phyloP scores from a whole-genome alignment of 495 filamentous ascomycete genomes.

The Aspergillus panamensis region DNA sequence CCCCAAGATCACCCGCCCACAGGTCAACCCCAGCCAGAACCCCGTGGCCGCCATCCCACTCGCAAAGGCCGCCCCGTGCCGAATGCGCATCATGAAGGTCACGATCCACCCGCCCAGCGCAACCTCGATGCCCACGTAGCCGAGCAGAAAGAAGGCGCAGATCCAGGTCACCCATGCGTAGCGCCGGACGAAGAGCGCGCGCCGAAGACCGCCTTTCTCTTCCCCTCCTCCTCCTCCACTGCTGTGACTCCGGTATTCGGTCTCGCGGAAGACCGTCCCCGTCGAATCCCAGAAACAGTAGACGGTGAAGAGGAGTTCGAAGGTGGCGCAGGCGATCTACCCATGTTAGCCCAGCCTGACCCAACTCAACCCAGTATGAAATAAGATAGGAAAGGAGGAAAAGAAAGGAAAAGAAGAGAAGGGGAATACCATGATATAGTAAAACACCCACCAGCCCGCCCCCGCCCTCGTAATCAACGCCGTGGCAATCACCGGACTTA shows the following conservation, averaged over 20 bases:
- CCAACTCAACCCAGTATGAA: too few relatives aligned
- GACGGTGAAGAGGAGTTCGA: conserved; percentile 11
- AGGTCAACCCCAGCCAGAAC: conserved; percentile 64
- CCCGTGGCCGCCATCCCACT: conserved; percentile 62
- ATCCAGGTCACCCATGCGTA: conserved; percentile 66
- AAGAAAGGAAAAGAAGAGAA: conserved; percentile 57
- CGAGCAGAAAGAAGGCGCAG: conserved; percentile 68
- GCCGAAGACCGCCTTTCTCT: conserved; percentile 45
- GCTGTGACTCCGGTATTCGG: conserved; percentile 36
- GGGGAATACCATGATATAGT: conserved; percentile 62
- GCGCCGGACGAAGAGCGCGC: conserved; percentile 50
- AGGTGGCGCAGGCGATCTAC: conserved; percentile 12
- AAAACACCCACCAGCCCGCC: conserved; percentile 56
- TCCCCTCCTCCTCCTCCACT: conserved; percentile 10
- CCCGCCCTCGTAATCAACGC: conserved; percentile 49
- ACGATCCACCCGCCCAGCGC: conserved; percentile 72
- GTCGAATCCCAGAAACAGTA: conserved; percentile 14
- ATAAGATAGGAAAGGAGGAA: not conserved
- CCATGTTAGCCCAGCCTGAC: too few relatives aligned
- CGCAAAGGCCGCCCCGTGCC: conserved; percentile 52
- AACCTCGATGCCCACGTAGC: conserved; percentile 84
- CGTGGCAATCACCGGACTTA: conserved; percentile 56
- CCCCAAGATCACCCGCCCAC: conserved; percentile 56
- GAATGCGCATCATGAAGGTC: conserved; percentile 59
- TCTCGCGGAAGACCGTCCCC: conserved; percentile 40